Evolutionary conservation across 805 yeast species (phyloP), one percentile per base, ranked within the genome.

Genomic region (Ogataea pilisensis): DNA sequence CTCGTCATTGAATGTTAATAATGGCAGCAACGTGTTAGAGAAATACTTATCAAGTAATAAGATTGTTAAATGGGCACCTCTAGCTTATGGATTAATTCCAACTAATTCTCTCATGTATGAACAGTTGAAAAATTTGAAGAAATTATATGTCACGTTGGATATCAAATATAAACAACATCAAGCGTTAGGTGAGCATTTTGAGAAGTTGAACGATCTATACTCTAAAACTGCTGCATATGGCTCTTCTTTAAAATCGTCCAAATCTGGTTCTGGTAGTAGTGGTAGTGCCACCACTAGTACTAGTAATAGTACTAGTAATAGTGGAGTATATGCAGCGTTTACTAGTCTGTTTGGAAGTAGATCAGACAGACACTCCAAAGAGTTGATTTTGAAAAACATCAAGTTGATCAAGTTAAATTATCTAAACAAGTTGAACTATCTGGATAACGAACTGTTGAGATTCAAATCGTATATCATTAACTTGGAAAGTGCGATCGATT

Each of bases 401-500:
- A 53, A 62, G 36, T 53, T 57, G 38, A 57, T 73, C 9, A 43
- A 60, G 27, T 44, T 44, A 36, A 75, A 75, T 53, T 74, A 61
- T 50, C 66, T 68, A 18, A 55, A 58, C 37, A 71, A 67, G 41
- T 49, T 64, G n/a, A 58, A 54, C 32, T 73, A 72, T 44, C 68
- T 73, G 49, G 70, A 69, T 45, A 54, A 55, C 29, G 79, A 75
- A 43, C 56, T 70, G 48, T 54, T 60, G 40, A 66, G 72, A 53
- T 72, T 71, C 52, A 72, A 68, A 54, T 58, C 58, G 42, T 75
- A 75, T 54, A 60, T 74, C 30, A 54, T 64, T 26, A 64, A 67
- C 38, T 60, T 75, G 32, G 75, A 72, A n/a, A 64, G 63, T 48
- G 79, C 74, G 0, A 66, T 74, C 43, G 69, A 66, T 42, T 58